These are phyloP conservation scores for Clavispora carvajalis DNA, from an alignment of 805 yeast species.

Conservation along the genomic window DNA sequence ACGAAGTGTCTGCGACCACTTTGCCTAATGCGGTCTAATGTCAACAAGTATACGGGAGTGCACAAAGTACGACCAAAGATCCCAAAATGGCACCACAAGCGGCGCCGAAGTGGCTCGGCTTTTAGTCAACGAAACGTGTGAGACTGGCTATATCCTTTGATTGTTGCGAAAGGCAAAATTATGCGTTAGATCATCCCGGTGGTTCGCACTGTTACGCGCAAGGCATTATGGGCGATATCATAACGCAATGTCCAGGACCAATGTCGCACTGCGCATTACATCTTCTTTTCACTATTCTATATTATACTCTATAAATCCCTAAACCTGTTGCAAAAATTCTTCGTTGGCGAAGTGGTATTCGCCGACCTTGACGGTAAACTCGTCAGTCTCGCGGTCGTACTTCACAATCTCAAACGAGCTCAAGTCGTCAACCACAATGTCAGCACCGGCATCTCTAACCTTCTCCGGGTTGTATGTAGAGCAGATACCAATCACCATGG, in stretches of 20 bases:
- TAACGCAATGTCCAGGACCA: no score
- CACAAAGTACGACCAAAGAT: no score
- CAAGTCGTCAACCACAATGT: slow-evolving; percentile 73
- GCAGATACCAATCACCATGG: slow-evolving; percentile 77
- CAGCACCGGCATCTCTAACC: slow-evolving; percentile 74
- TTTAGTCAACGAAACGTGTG: no score
- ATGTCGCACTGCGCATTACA: no score
- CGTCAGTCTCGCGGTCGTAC: slow-evolving; percentile 41
- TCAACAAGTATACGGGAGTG: no score
- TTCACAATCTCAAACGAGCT: slow-evolving; percentile 54
- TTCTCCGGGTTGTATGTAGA: slow-evolving; percentile 68
- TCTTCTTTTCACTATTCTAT: slow-evolving; percentile 1
- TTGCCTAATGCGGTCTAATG: slow-evolving; percentile 1
- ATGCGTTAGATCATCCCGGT: no score
- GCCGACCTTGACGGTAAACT: slow-evolving; percentile 36
- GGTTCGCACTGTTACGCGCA: no score
- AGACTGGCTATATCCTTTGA: no score
- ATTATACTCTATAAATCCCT: slow-evolving; percentile 3
- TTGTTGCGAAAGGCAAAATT: no score
- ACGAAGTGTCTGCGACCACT: not conserved
- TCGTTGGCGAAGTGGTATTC: slow-evolving; percentile 41
- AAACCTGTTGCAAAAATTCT: slow-evolving; percentile 26
- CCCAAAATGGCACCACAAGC: no score
- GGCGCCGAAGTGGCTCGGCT: no score
- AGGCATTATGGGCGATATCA: no score